These are phyloP conservation scores for Cymodocea nodosa DNA, from an alignment of 116 monocot genomes.

Conservation along the genomic window DNA sequence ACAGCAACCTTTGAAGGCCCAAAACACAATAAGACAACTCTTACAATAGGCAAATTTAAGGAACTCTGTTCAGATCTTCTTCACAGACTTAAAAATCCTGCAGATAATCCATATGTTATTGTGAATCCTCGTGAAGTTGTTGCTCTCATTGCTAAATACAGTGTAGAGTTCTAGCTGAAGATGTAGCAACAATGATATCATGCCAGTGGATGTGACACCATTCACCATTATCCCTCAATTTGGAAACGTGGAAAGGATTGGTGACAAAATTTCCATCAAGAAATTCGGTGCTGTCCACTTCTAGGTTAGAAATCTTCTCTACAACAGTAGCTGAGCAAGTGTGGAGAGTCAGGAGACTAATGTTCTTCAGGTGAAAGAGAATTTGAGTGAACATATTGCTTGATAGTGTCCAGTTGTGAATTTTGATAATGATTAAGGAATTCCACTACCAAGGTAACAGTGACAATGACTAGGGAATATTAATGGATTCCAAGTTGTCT, in stretches of 20 bases:
- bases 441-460: too few species aligned
- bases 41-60: slow-evolving; percentile 77
- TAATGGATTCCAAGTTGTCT: too few species aligned
- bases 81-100: slow-evolving; percentile 50
- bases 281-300: slow-evolving; percentile 86
- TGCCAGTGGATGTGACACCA: slow-evolving; percentile 88
- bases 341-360: slow-evolving; percentile 89
- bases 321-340: slow-evolving; percentile 96
- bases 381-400: slow-evolving; percentile 84
- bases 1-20: slow-evolving; percentile 85
- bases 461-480: too few species aligned
- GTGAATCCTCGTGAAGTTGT: slow-evolving; percentile 93
- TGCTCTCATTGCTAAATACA: slow-evolving; percentile 78
- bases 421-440: too few species aligned
- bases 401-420: too few species aligned
- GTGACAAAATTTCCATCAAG: slow-evolving; percentile 98
- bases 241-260: slow-evolving; percentile 91
- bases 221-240: slow-evolving; percentile 75
- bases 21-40: slow-evolving; percentile 75
- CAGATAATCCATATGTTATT: slow-evolving; percentile 66
- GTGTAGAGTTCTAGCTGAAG: slow-evolving; percentile 87
- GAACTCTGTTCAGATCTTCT: slow-evolving; percentile 81
- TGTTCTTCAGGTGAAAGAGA: slow-evolving; percentile 96
- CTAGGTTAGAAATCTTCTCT: slow-evolving; percentile 96
- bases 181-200: slow-evolving; percentile 93